phyloP scores from a whole-genome alignment of 257 asterid species.

The Nemophila menziesii region DNA sequence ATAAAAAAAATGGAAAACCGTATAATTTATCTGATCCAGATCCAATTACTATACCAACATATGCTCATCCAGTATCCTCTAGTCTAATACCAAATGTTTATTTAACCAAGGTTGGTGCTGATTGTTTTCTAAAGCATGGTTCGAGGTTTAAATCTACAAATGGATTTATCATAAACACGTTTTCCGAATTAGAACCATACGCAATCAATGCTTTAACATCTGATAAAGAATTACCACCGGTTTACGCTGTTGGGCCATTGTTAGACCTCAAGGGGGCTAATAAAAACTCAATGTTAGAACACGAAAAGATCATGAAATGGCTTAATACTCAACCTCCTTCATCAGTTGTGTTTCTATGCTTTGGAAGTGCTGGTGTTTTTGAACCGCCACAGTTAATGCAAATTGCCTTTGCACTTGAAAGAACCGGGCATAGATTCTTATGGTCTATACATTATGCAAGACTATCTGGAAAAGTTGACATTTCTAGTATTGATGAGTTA shows the following conservation, averaged over 20 bases:
- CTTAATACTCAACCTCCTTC: too few species aligned
- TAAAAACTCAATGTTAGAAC: too few species aligned
- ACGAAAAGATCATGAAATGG: constrained; percentile 13
- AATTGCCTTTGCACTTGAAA: constrained; percentile 7
- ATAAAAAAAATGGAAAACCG: background rate
- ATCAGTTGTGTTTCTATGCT: constrained; percentile 10
- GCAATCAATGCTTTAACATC: background rate
- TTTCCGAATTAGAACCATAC: constrained; percentile 12
- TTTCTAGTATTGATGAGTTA: too few species aligned
- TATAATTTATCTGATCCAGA: constrained; percentile 7
- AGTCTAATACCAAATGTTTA: constrained; percentile 8
- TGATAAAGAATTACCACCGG: constrained; percentile 1
- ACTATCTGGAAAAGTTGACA: constrained; percentile 1
- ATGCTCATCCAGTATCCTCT: constrained; percentile 9
- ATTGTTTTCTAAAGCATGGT: constrained; percentile 1
- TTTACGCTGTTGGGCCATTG: constrained; percentile 16
- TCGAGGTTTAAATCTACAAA: constrained; percentile 10
- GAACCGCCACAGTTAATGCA: background rate
- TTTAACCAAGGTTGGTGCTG: background rate
- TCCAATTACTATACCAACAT: constrained; percentile 6
- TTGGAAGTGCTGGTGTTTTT: constrained; percentile 4
- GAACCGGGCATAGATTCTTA: background rate
- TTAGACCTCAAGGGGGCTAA: too few species aligned
- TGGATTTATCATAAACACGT: constrained; percentile 17
- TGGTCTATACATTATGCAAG: constrained; percentile 4